A percentile compares a stretch with the other conserved stretches of the same genome.
Evolutionary conservation across 495 filamentous ascomycete genomes (phyloP).

Genomic region (Annulohypoxylon bovei): DNA sequence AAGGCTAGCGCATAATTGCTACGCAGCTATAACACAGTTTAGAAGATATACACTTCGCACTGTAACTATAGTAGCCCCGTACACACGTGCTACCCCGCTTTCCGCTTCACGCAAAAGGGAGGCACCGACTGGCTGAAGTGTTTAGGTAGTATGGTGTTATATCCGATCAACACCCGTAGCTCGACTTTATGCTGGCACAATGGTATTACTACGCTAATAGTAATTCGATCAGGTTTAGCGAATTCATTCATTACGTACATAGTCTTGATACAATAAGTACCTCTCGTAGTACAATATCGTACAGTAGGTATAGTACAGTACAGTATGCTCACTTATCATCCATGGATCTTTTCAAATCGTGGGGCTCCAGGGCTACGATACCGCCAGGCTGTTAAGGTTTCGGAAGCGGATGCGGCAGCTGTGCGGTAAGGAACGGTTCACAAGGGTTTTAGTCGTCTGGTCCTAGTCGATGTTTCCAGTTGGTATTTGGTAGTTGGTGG

Average conservation of each 20-base stretch:
- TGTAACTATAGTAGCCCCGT: slow-evolving; percentile 4
- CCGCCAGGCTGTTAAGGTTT: slow-evolving; percentile 17
- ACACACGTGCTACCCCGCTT: slow-evolving; percentile 34
- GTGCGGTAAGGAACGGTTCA: slow-evolving; percentile 19
- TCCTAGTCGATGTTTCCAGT: not conserved
- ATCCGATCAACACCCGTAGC: slow-evolving; percentile 32
- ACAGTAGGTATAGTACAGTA: not conserved
- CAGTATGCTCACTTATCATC: slow-evolving; percentile 14
- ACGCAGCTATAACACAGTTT: slow-evolving; percentile 7
- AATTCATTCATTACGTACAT: not conserved
- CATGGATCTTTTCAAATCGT: slow-evolving; percentile 14
- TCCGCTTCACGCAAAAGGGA: slow-evolving; percentile 19
- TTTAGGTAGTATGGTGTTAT: slow-evolving; percentile 20
- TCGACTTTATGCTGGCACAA: slow-evolving; percentile 7
- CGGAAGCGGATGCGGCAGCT: slow-evolving; percentile 23
- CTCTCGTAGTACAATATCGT: slow-evolving; percentile 1
- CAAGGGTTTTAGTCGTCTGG: not conserved
- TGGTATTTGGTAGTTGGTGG: not conserved
- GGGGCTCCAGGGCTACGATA: slow-evolving; percentile 17
- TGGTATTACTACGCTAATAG: slow-evolving; percentile 36
- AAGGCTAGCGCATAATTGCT: not conserved
- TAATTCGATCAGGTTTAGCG: slow-evolving; percentile 14
- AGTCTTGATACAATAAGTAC: not conserved
- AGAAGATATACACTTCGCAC: not conserved
- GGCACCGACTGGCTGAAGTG: slow-evolving; percentile 17